Evolutionary conservation across 805 yeast species (phyloP).

Genomic region (Ascoidea asiatica): DNA sequence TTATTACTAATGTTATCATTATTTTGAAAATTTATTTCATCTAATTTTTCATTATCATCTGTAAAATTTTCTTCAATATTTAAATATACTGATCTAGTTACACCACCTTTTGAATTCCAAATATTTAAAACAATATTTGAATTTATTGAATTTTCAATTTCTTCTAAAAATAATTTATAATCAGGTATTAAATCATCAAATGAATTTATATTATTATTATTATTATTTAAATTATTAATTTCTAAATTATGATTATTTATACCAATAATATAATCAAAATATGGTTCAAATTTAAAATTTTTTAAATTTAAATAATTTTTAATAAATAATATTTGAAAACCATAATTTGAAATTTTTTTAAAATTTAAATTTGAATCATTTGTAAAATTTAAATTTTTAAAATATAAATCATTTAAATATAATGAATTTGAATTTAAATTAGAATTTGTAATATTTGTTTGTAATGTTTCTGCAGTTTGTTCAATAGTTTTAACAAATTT

Average conservation of each 20-base stretch:
- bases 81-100: conserved; percentile 25
- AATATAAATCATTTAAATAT: conserved; percentile 19
- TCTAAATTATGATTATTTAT: conserved; percentile 58
- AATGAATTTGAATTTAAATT: conserved; percentile 8
- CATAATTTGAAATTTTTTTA: conserved; percentile 23
- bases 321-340: conserved; percentile 45
- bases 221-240: conserved; percentile 11
- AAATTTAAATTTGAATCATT: conserved; percentile 22
- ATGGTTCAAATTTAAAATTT: conserved; percentile 54
- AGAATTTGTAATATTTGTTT: conserved; percentile 12
- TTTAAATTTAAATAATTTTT: conserved; percentile 31
- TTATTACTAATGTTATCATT: conserved; percentile 1
- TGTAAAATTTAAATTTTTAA: conserved; percentile 18
- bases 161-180: conserved; percentile 28
- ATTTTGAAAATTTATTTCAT: conserved; percentile 15
- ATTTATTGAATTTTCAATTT: conserved; percentile 25
- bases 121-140: conserved; percentile 40
- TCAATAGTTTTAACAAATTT: conserved; percentile 44
- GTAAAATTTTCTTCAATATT: conserved; percentile 16
- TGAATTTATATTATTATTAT: not conserved
- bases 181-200: conserved; percentile 22
- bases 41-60: conserved; percentile 11
- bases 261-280: conserved; percentile 81
- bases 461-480: conserved; percentile 26
- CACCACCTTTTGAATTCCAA: conserved; percentile 85